Conservation (phyloP, 495 filamentous ascomycete species). For the Staphylotrichum tortipilum region DNA sequence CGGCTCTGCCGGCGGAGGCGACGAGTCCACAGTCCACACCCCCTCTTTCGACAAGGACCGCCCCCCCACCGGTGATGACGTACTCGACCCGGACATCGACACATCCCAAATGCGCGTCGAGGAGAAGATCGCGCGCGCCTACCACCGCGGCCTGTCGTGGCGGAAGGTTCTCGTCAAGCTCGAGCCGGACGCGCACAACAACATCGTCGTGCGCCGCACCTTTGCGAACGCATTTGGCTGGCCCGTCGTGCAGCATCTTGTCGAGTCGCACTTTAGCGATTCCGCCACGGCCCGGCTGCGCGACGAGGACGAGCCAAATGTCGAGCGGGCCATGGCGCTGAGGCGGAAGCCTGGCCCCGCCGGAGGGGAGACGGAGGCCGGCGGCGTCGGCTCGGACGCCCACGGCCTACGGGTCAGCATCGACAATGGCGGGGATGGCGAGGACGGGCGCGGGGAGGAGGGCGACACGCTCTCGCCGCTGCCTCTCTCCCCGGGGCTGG, state of each 20-base stretch:
- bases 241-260: slow-evolving; percentile 89
- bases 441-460: background rate
- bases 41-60: slow-evolving; percentile 12
- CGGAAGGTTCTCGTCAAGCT: slow-evolving; percentile 91
- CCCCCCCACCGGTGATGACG: background rate
- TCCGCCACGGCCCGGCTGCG: slow-evolving; percentile 48
- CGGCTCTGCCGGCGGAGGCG: slow-evolving; percentile 11
- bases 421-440: background rate
- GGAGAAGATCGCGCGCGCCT: slow-evolving; percentile 94
- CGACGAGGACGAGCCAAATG: slow-evolving; percentile 43
- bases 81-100: too few relatives aligned
- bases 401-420: too few relatives aligned
- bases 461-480: slow-evolving; percentile 1
- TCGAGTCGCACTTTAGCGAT: slow-evolving; percentile 84
- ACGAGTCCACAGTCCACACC: slow-evolving; percentile 5
- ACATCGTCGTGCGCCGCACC: slow-evolving; percentile 89
- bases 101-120: slow-evolving; percentile 72
- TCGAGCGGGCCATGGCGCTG: slow-evolving; percentile 35
- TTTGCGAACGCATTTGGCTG: slow-evolving; percentile 97
- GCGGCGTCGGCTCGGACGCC: background rate
- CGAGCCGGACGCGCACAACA: slow-evolving; percentile 97
- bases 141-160: slow-evolving; percentile 84
- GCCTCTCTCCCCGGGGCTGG: background rate
- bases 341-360: slow-evolving; percentile 31
- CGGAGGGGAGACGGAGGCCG: slow-evolving; percentile 18